These are phyloP conservation scores for Cladosporium sp. DNA, from an alignment of 2,329 filamentous ascomycete species.

Conservation along the genomic window DNA sequence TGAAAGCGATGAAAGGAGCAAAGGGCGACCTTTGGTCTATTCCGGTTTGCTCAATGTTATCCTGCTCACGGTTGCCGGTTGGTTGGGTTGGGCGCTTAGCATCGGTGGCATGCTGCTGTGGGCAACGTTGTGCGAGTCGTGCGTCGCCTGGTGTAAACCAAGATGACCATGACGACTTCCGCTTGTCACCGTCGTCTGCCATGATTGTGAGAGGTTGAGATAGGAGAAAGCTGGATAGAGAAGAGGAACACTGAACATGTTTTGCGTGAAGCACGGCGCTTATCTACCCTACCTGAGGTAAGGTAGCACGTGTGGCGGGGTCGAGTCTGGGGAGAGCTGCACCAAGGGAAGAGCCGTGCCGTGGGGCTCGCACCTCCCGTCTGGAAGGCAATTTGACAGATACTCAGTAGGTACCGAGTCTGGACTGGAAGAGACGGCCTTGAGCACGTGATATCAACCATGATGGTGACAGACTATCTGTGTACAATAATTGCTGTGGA, in stretches of 20 bases:
- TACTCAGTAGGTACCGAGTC: too few relatives aligned
- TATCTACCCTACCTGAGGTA: background rate
- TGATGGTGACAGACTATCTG: too few relatives aligned
- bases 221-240: background rate
- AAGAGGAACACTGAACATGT: background rate
- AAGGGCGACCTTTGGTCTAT: background rate
- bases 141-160: conserved; percentile 2
- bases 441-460: too few relatives aligned
- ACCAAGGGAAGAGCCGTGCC: background rate
- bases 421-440: too few relatives aligned
- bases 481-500: too few relatives aligned
- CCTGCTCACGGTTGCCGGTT: background rate
- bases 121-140: background rate
- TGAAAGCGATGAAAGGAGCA: conserved; percentile 54
- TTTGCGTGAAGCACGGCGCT: background rate
- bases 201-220: background rate
- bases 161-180: conserved; percentile 1
- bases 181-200: background rate
- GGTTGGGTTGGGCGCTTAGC: background rate
- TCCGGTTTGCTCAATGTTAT: background rate
- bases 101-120: background rate
- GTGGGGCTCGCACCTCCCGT: background rate
- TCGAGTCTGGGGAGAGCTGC: background rate
- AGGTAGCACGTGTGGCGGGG: background rate
- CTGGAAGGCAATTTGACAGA: too few relatives aligned